Evolutionary conservation across 2,329 filamentous ascomycete genomes (phyloP).

Genomic region (Diaporthe vexans): DNA sequence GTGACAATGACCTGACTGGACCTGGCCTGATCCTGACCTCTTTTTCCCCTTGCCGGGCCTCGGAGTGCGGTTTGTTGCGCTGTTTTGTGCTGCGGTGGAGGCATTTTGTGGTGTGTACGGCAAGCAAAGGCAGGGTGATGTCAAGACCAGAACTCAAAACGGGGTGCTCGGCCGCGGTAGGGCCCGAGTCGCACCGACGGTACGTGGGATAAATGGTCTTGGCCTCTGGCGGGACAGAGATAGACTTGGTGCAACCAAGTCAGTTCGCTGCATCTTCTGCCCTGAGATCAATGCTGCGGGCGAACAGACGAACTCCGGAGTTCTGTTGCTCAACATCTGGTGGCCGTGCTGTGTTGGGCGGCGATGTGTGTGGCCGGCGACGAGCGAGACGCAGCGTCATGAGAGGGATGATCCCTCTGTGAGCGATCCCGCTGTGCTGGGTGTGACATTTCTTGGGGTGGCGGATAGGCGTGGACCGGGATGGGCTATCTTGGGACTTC

Average conservation of each 20-base stretch:
- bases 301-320: conserved; percentile 6
- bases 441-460: conserved; percentile 24
- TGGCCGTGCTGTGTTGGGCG: neutral
- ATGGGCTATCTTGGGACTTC: conserved; percentile 16
- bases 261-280: conserved; percentile 2
- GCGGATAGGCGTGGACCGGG: conserved; percentile 10
- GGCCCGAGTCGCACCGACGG: conserved; percentile 4
- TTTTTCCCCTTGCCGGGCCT: neutral
- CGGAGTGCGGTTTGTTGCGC: conserved; percentile 3
- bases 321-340: neutral
- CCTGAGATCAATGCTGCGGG: neutral
- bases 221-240: conserved; percentile 1
- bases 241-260: neutral
- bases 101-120: neutral
- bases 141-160: conserved; percentile 22
- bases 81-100: conserved; percentile 21
- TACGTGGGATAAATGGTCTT: neutral
- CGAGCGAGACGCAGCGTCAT: neutral
- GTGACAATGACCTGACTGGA: neutral
- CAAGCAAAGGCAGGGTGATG: conserved; percentile 18
- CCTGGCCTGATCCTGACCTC: neutral
- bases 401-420: conserved; percentile 31
- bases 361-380: neutral
- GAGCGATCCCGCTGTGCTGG: conserved; percentile 10
- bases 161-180: conserved; percentile 20